Evolutionary conservation across 2,329 filamentous ascomycete genomes (phyloP), one percentile per base, ranked within the genome.

Genomic region (Aspergillus sojae): DNA sequence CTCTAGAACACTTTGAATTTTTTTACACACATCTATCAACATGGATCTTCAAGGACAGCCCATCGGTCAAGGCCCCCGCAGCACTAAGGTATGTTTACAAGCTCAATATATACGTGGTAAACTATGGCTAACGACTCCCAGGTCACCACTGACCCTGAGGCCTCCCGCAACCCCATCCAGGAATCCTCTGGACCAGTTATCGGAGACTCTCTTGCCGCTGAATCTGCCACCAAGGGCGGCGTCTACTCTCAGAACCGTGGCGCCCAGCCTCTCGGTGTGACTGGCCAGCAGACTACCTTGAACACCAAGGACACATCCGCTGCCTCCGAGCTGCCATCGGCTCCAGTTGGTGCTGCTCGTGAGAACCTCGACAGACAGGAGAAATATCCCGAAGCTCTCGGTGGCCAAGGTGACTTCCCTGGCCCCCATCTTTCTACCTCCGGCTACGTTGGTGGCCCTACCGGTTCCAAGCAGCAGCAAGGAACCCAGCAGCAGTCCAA

Each of bases 141-240:
- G 69, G 71, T 74, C 64, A 85, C 82, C 53, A 82, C 75, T 54
- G 85, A 86, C 72, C 81, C 83, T 58, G 72, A 75, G 63, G 74
- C 80, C 54, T 72, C 71, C 43, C 77, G 85, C 54, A 82, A 86
- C 52, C 84, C 86, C 32, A 84, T 83, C 63, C 75, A 80, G 19
- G 92, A 95, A 76, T 80, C 83, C 16, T 81, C 89, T 5, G 92
- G 92, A 58, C 71, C 82, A 30, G 84, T 94, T 1, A 79, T 85
- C 52, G 81, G 84, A 16, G 91, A 90, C 77, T 94, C 91, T 7
- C 87, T 96, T 5, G 92, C 92, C 12, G 89, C 88, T 63, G 89
- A 94, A 72, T 95, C 91, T 0, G 78, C 87, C 63, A 79, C 82
- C 54, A 69, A 80, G 26, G 84, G 84, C 62, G 91, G 90, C 67